Evolutionary conservation across 1,139 yeast species (phyloP).

Genomic region (Pneumocystis murina): DNA sequence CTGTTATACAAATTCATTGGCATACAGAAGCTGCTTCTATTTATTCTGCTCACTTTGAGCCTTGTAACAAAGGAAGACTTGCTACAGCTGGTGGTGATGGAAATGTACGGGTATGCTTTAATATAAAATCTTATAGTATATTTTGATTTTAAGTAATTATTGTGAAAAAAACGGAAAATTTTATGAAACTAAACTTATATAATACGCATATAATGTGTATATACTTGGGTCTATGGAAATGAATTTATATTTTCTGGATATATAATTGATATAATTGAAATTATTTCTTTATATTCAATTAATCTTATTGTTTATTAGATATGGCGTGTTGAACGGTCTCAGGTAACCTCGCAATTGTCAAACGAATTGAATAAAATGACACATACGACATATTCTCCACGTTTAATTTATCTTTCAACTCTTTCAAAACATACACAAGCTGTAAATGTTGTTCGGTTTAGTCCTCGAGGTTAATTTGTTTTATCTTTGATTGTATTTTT

Average conservation of each 20-base stretch:
- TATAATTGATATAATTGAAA: no score
- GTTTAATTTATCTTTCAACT: conserved; percentile 57
- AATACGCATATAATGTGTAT: no score
- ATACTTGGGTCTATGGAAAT: no score
- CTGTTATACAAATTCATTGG: conserved; percentile 62
- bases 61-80: conserved; percentile 28
- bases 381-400: conserved; percentile 15
- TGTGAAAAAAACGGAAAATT: no score
- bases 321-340: not conserved
- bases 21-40: conserved; percentile 71
- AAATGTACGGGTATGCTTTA: conserved; percentile 55
- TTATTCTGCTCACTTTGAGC: conserved; percentile 70
- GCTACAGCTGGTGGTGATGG: conserved; percentile 95
- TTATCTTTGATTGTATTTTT: not conserved
- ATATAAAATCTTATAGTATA: no score
- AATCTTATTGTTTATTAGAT: not conserved
- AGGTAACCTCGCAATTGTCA: conserved; percentile 12
- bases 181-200: no score
- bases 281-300: not conserved
- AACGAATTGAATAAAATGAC: conserved; percentile 22
- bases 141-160: no score
- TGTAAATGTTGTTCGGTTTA: conserved; percentile 77
- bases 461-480: conserved; percentile 35
- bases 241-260: no score
- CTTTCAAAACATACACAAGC: conserved; percentile 84